Percentiles rank a stretch among this genome's conserved stretches.
These are phyloP conservation scores for Helicocarpus griseus DNA, from an alignment of 2,329 filamentous ascomycete species.

Conservation along the genomic window DNA sequence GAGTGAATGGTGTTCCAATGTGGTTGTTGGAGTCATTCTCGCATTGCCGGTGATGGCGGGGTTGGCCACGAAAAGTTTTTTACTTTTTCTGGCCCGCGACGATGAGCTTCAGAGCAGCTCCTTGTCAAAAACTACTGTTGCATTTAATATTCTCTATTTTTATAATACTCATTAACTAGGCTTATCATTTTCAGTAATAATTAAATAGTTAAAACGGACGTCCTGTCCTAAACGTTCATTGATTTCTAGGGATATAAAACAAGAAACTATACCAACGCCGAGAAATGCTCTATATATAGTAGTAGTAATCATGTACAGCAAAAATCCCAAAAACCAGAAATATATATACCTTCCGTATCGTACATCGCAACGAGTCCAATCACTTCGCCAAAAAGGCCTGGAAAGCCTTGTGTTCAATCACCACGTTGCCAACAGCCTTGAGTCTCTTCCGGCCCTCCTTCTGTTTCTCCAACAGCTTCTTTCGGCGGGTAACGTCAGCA, in stretches of 20 bases:
- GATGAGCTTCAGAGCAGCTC: neutral
- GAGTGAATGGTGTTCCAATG: neutral
- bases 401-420: conserved; percentile 94
- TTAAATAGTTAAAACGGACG: neutral
- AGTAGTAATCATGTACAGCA: neutral
- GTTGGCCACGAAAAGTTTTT: conserved; percentile 2
- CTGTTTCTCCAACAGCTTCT: conserved; percentile 89
- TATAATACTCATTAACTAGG: neutral
- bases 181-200: neutral
- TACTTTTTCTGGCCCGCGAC: neutral
- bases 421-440: conserved; percentile 67
- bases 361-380: neutral
- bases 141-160: neutral
- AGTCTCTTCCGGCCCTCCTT: conserved; percentile 90
- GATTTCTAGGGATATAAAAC: neutral
- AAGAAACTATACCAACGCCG: neutral
- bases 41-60: neutral
- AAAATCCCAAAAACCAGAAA: neutral
- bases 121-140: neutral
- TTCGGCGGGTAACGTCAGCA: conserved; percentile 68
- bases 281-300: neutral
- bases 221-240: neutral
- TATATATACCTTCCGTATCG: neutral
- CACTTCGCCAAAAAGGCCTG: conserved; percentile 85
- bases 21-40: neutral